Base-by-base conservation (phyloP, 371 early-diverging fungal genomes). In the Nematocida parisii region DNA sequence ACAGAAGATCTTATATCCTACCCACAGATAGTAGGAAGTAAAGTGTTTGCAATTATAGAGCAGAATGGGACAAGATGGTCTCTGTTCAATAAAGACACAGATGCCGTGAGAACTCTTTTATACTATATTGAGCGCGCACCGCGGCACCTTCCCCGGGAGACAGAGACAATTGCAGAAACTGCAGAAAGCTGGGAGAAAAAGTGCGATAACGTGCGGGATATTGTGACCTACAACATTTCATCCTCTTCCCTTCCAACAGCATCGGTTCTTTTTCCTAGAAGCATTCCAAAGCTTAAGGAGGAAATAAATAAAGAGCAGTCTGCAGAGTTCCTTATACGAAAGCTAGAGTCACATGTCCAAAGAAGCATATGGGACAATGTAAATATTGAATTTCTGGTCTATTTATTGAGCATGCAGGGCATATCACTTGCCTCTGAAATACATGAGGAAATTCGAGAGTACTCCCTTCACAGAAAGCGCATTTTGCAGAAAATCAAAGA, bases 291-390 rank as follows among this genome's bases (percentile, higher is more conserved):
- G 1, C 1, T 64, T 1, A 27, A 22, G 2, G 22, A 61, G 1
- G 47, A 45, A 18, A 7, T 73, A 18, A 24, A 6, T 9, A 18
- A 55, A 40, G 40, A 18, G 18, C 18, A 57, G 44, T 6, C 13
- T 9, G 20, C 80, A 9, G 39, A 22, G 18, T 40, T 22, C 18
- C 80, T 77, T 52, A 11, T 77, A 9, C 27, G 24, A 9, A 77
- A 67, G 57, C 68, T 77, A n/a, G 60, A 56, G 44, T 9, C 40
- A 24, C 67, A 77, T 52, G 11, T 77, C 15, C 80, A 77, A 39
- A 77, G 68, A 70, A 77, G 80, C 61, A 67, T 77, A 20, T 77
- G 80, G 80, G 80, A 77, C 45, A 77, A 77, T 56, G 80, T 77
- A 4, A 77, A 64, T 62, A 77, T 77, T 42, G 80, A 77, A 60